A percentile compares a stretch with the other conserved stretches of the same genome.
These are phyloP conservation scores for Bolboschoenoplectus hybrid DNA, from an alignment of 202 grass and related monocot species.

Conservation along the genomic window DNA sequence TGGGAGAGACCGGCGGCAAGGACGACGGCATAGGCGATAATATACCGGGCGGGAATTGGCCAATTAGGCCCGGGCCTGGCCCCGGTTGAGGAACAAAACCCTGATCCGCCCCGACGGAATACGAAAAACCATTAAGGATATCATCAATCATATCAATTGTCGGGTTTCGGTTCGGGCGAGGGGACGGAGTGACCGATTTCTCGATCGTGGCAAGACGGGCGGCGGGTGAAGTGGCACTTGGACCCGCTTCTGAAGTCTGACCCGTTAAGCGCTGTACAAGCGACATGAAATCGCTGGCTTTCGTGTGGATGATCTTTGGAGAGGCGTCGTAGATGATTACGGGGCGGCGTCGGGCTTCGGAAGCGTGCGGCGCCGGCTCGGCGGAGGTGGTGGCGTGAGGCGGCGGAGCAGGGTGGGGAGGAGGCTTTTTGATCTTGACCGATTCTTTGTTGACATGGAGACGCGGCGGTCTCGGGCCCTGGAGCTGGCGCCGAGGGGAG, in stretches of 20 bases:
- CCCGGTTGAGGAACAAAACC: background rate
- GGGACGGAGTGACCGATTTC: conserved; percentile 50
- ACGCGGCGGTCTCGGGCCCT: conserved; percentile 67
- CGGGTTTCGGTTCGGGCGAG: conserved; percentile 21
- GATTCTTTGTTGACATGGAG: conserved; percentile 75
- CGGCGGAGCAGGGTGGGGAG: conserved; percentile 33
- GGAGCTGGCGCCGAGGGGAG: conserved; percentile 68
- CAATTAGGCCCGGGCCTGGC: conserved; percentile 35
- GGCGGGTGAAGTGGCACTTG: conserved; percentile 73
- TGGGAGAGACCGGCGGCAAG: conserved; percentile 50
- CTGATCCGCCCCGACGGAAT: background rate
- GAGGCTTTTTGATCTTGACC: conserved; percentile 77
- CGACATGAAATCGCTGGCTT: conserved; percentile 89
- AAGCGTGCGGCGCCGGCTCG: background rate
- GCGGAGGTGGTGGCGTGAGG: background rate
- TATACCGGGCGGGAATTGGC: conserved; percentile 46
- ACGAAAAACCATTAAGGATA: background rate
- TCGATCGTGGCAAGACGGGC: conserved; percentile 86
- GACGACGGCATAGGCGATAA: conserved; percentile 75
- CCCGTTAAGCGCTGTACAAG: conserved; percentile 90
- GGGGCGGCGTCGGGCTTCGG: conserved; percentile 43
- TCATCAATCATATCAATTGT: conserved; percentile 39
- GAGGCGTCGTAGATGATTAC: conserved; percentile 98
- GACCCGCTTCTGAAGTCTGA: conserved; percentile 45
- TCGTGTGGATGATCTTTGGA: conserved; percentile 86